Evolutionary conservation across 1,284 basidiomycete genomes (phyloP).

Genomic region (Papiliotrema fonsecae): DNA sequence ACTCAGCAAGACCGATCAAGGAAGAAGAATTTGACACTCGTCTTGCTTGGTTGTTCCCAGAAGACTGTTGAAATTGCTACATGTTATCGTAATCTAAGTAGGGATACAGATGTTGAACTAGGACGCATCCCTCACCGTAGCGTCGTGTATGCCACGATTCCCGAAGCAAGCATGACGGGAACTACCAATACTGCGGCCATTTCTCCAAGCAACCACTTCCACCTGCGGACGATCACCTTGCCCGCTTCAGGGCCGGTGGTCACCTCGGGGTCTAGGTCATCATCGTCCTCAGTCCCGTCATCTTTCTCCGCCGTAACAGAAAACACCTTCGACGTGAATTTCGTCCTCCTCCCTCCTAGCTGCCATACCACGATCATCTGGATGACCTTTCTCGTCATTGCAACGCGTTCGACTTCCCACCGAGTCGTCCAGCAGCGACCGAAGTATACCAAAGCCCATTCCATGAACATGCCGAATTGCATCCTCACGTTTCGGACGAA

Average conservation of each 20-base stretch:
- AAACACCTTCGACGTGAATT: slow-evolving; percentile 23
- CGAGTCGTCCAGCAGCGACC: slow-evolving; percentile 8
- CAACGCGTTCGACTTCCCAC: slow-evolving; percentile 22
- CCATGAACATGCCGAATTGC: neutral
- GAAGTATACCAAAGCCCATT: slow-evolving; percentile 9
- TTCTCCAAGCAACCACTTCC: slow-evolving; percentile 18
- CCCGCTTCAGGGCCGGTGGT: slow-evolving; percentile 19
- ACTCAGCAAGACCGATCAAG: too few relatives aligned
- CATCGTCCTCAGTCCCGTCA: slow-evolving; percentile 13
- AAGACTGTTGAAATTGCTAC: too few relatives aligned
- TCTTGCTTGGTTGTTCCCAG: too few relatives aligned
- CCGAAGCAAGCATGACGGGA: too few relatives aligned
- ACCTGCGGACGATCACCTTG: slow-evolving; percentile 14
- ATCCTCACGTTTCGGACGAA: neutral
- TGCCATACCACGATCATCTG: slow-evolving; percentile 25
- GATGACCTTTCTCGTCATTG: slow-evolving; percentile 12
- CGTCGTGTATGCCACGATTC: too few relatives aligned
- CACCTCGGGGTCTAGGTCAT: slow-evolving; percentile 20
- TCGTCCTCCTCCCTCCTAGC: slow-evolving; percentile 17
- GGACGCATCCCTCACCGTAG: too few relatives aligned
- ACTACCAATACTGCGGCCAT: slow-evolving; percentile 12
- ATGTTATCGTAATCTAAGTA: too few relatives aligned
- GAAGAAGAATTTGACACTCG: too few relatives aligned
- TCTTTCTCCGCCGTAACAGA: slow-evolving; percentile 2
- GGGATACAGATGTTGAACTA: too few relatives aligned